These are phyloP conservation scores for Dysphania ambrosioides DNA, from an alignment of 148 eudicot species.

Conservation along the genomic window DNA sequence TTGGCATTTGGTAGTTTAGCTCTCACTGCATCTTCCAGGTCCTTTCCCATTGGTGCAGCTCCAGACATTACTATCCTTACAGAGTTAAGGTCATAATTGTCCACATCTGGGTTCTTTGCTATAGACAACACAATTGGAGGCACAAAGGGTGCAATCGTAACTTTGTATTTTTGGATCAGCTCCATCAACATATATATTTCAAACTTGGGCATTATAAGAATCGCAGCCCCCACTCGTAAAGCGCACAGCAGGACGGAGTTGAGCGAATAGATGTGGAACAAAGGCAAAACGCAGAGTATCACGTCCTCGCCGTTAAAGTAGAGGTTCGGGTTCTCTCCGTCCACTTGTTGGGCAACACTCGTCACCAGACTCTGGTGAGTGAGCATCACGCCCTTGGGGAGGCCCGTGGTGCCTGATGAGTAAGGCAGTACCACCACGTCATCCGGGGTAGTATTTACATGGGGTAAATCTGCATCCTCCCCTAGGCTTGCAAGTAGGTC, in stretches of 20 bases:
- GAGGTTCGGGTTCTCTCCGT: constrained; percentile 82
- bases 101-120: constrained; percentile 63
- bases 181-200: constrained; percentile 62
- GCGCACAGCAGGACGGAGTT: constrained; percentile 70
- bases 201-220: constrained; percentile 73
- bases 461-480: constrained; percentile 26
- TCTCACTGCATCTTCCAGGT: constrained; percentile 63
- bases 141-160: constrained; percentile 78
- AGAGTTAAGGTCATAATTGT: constrained; percentile 59
- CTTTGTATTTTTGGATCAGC: constrained; percentile 58
- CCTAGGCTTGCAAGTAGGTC: constrained; percentile 29
- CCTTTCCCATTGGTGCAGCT: constrained; percentile 90
- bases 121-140: constrained; percentile 79
- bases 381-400: constrained; percentile 83
- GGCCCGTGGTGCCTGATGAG: constrained; percentile 85
- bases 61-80: constrained; percentile 67
- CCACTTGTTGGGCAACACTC: constrained; percentile 80
- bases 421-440: constrained; percentile 81
- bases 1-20: constrained; percentile 70
- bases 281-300: constrained; percentile 71
- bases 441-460: constrained; percentile 40
- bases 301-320: constrained; percentile 57
- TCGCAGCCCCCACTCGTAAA: constrained; percentile 63
- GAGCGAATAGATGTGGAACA: constrained; percentile 77
- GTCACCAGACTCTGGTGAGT: constrained; percentile 75